phyloP scores from a whole-genome alignment of 495 filamentous ascomycete species.

The Usnea hakonensis region DNA sequence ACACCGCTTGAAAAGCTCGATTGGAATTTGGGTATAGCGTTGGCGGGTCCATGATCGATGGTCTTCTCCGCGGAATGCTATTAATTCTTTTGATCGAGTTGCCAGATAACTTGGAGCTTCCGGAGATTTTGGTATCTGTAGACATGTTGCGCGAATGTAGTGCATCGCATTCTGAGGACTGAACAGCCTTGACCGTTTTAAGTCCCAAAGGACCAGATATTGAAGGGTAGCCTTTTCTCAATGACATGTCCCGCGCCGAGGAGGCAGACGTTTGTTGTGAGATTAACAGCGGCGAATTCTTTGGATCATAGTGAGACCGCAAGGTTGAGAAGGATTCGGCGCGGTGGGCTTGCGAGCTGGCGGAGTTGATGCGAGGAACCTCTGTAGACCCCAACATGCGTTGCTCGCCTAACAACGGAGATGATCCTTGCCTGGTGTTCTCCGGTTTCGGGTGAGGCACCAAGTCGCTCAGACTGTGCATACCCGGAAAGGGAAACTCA shows the following conservation, averaged over 20 bases:
- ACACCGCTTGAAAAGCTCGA: constrained; percentile 20
- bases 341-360: constrained; percentile 16
- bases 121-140: constrained; percentile 12
- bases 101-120: constrained; percentile 12
- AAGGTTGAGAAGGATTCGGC: constrained; percentile 17
- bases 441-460: background rate
- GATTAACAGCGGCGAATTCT: constrained; percentile 21
- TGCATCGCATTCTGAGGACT: background rate
- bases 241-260: constrained; percentile 23
- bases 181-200: background rate
- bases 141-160: constrained; percentile 7
- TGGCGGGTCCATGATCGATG: constrained; percentile 20
- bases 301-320: constrained; percentile 20
- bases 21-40: constrained; percentile 20
- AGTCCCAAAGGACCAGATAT: constrained; percentile 13
- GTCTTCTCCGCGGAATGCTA: constrained; percentile 15
- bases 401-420: constrained; percentile 21
- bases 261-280: constrained; percentile 28
- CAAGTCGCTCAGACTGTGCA: constrained; percentile 9
- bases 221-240: constrained; percentile 19
- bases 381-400: constrained; percentile 10
- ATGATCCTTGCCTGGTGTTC: constrained; percentile 20
- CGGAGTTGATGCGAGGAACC: constrained; percentile 9
- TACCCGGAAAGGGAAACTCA: constrained; percentile 20
- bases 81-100: constrained; percentile 11